Base-by-base conservation (phyloP, 495 filamentous ascomycete genomes). In the Trichoderma orchidacearum region DNA sequence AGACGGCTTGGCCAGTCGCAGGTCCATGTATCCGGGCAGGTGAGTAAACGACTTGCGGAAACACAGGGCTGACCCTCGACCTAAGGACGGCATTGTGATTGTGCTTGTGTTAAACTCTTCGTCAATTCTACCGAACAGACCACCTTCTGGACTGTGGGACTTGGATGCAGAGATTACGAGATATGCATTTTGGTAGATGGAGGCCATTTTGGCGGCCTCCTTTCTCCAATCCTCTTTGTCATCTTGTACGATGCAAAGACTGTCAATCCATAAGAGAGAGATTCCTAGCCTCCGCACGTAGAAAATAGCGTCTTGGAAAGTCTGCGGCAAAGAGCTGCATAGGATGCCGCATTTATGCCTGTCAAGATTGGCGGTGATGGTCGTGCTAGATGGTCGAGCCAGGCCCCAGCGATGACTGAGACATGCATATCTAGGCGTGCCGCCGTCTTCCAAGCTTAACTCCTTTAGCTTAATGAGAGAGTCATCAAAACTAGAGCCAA, bases 241-340 rank as follows among this genome's bases (percentile, higher is more conserved):
- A 38, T 69, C 63, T 62, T 70, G 68, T 8, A 70, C 55, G 48
- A 70, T 70, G 48, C 68, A 70, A 2, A 70, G 58, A 5, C 67
- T 64, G 54, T 70, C 68, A 11, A 70, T 65, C 68, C 68, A 70
- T 11, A 70, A 18, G 56, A 66, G 68, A 18, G 38, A 27, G n/a
- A 63, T 51, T 3, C 59, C 61, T 3, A 71, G 54, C 18, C 38
- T 54, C 23, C 58, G 28, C 11, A 64, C 59, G 12, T 66, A 18
- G 5, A 18, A 23, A 12, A 71, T 53, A n/a, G 68, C 59, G 51
- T 70, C 63, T 56, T 55, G 53, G 30, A 62, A 60, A 56, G 61
- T 35, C 13, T n/a, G 27, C 6, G 54, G 34, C 11, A 51, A 13
- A 21, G 25, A 25, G 36, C 23, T 27, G 17, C 25, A 38, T 28